These are phyloP conservation scores for Suhomyces yuchorum DNA, from an alignment of 1,139 yeast genomes.

Conservation along the genomic window DNA sequence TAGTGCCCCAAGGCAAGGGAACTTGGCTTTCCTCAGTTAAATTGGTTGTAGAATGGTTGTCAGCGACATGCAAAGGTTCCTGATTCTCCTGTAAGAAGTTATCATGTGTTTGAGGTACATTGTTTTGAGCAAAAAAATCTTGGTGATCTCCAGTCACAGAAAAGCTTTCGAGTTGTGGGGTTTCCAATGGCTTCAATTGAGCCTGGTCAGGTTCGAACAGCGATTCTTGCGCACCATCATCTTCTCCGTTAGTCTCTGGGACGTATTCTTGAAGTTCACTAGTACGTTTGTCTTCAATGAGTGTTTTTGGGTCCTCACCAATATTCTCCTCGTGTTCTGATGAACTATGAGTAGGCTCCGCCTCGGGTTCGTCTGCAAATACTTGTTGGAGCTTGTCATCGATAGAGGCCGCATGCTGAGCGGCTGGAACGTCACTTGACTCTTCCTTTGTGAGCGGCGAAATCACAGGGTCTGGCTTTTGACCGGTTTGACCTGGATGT, in stretches of 20 bases:
- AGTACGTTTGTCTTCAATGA: constrained; percentile 18
- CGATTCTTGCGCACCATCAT: neutral
- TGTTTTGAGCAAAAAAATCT: neutral
- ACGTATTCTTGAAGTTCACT: constrained; percentile 19
- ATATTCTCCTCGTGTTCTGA: neutral
- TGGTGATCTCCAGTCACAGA: neutral
- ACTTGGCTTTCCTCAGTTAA: neutral
- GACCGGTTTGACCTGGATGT: constrained; percentile 1
- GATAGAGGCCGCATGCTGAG: constrained; percentile 1
- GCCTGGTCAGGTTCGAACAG: constrained; percentile 18
- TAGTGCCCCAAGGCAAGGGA: neutral
- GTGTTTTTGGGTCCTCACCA: constrained; percentile 15
- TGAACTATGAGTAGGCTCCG: neutral
- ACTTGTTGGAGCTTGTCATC: constrained; percentile 3
- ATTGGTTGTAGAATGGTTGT: neutral
- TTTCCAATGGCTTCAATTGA: constrained; percentile 15
- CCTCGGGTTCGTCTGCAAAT: neutral
- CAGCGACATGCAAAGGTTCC: neutral
- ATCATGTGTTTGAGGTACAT: neutral
- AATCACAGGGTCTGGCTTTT: constrained; percentile 1
- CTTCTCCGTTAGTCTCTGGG: constrained; percentile 11
- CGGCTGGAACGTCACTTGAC: neutral
- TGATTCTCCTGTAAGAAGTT: neutral
- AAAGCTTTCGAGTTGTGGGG: neutral
- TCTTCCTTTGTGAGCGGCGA: constrained; percentile 7